Evolutionary conservation across 192 early-diverging fungal genomes (phyloP), one percentile per base, ranked within the genome.

Genomic region (Cladochytrium replicatum): DNA sequence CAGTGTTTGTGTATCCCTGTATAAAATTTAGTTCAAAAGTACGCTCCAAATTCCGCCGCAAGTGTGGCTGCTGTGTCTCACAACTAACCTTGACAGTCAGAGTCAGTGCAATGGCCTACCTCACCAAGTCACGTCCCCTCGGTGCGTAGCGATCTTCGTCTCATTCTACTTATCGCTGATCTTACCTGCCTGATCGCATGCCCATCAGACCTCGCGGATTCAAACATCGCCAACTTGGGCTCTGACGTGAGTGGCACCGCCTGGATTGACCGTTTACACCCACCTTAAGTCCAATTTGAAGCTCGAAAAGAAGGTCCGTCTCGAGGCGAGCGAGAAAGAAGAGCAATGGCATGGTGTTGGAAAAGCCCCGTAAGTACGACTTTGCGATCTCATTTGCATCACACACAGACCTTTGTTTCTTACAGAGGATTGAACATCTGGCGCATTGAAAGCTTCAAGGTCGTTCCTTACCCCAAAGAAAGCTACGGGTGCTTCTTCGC

Each of bases 401-500:
- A 15, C 15, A 13, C 7, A 1, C 2, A 24, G 19, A n/a, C n/a
- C 28, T 26, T 41, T 37, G 1, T 22, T n/a, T 47, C 19, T 32
- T 11, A n/a, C 41, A 80, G 72, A 21, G 83, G 84, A 22, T 63
- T 86, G 27, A 72, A 69, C 58, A 60, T 85, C 38, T 89, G 84
- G 84, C 75, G 87, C 41, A 81, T 89, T 32, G 84, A 88, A 60
- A 57, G 82, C 45, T 89, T 89, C 67, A 46, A 81, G 34, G 70
- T 89, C 8, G 69, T 82, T 15, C 41, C 81, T 32, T 71, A 73
- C 45, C 75, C 82, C 45, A 71, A 74, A 48, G 61, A 66, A 15
- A 45, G 77, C 6, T 75, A 72, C 42, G 87, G 87, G 2, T 43
- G 49, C 11, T 89, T 89, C 55, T 87, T 82, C 60, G 61, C 69